A percentile compares a stretch with the other conserved stretches of the same genome.
These are phyloP conservation scores for Cucurbita argyrosperma DNA, from an alignment of 306 rosid species.

Conservation along the genomic window DNA sequence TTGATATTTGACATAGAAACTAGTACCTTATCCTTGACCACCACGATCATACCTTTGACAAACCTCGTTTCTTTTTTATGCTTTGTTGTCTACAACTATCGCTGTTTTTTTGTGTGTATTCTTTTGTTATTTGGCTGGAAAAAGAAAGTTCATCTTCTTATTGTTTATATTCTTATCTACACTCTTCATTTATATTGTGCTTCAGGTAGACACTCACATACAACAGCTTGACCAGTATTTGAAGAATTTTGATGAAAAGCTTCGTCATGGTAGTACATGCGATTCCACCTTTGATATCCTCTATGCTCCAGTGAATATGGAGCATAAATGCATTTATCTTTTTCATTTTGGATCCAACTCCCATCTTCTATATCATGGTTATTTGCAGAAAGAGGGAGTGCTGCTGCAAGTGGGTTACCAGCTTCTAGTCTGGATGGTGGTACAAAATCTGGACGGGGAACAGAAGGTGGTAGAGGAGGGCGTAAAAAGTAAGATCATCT, in stretches of 20 bases:
- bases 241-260: constrained; percentile 72
- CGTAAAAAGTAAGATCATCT: constrained; percentile 51
- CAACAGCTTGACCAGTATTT: constrained; percentile 93
- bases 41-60: neutral
- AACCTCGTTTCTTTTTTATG: neutral
- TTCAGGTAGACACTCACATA: constrained; percentile 82
- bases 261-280: constrained; percentile 54
- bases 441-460: constrained; percentile 49
- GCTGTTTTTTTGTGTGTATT: neutral
- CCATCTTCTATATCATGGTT: neutral
- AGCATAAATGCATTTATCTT: neutral
- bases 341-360: neutral
- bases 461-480: constrained; percentile 69
- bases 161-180: constrained; percentile 5
- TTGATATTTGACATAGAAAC: neutral
- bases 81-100: neutral
- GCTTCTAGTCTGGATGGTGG: constrained; percentile 40
- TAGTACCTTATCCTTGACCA: neutral
- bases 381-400: constrained; percentile 51
- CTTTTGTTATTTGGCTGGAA: neutral
- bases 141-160: neutral
- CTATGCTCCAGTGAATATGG: neutral
- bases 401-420: constrained; percentile 32
- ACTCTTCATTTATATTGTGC: constrained; percentile 13
- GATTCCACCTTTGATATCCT: neutral